Percentiles rank a stretch among this genome's conserved stretches.
Evolutionary conservation across 495 filamentous ascomycete genomes (phyloP).

Genomic region (Neurospora sp.): DNA sequence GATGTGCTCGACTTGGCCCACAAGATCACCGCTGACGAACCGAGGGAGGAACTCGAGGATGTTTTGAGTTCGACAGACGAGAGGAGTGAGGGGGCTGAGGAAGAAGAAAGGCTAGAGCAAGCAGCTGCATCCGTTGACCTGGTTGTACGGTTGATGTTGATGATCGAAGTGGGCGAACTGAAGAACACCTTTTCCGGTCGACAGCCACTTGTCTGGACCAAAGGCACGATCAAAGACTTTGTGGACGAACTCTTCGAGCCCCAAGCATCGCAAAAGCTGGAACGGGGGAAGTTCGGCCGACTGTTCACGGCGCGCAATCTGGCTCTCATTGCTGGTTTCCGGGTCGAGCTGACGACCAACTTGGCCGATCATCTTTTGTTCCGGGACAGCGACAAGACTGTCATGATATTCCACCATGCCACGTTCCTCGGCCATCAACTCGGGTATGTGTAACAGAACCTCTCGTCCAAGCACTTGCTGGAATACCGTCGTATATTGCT

Average conservation of each 20-base stretch:
- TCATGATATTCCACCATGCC: conserved; percentile 33
- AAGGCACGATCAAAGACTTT: neutral
- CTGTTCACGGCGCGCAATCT: conserved; percentile 12
- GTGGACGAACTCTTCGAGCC: neutral
- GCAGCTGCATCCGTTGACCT: neutral
- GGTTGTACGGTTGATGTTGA: conserved; percentile 1
- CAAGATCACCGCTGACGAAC: neutral
- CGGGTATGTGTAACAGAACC: neutral
- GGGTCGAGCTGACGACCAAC: conserved; percentile 31
- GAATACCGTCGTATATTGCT: neutral
- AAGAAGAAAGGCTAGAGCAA: neutral
- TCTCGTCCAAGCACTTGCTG: neutral
- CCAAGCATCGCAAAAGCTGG: neutral
- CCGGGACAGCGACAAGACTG: conserved; percentile 25
- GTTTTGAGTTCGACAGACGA: neutral
- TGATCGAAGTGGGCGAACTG: conserved; percentile 1
- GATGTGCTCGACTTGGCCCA: neutral
- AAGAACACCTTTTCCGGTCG: neutral
- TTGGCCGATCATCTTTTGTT: conserved; percentile 33
- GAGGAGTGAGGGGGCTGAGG: neutral
- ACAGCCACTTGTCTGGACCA: neutral
- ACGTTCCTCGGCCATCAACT: conserved; percentile 21
- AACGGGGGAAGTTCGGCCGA: conserved; percentile 2
- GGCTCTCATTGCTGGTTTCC: conserved; percentile 24
- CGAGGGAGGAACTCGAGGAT: neutral